Conservation (phyloP, 208 protist species). For the Porcisia deanei region DNA sequence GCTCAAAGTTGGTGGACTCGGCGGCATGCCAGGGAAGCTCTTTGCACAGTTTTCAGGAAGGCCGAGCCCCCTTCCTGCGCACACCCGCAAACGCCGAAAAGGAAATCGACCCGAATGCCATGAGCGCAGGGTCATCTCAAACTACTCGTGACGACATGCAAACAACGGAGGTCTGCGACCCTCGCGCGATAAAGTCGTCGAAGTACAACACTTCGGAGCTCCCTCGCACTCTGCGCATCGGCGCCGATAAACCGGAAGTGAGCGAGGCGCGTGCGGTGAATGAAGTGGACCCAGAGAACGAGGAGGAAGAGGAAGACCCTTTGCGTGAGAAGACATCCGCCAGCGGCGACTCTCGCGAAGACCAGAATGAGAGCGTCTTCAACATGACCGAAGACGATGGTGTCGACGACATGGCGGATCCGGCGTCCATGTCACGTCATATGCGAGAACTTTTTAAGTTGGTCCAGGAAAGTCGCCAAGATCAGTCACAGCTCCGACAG, state of each 20-base stretch:
- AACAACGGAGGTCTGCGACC: slow-evolving; percentile 15
- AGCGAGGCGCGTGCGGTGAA: slow-evolving; percentile 19
- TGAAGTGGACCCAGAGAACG: slow-evolving; percentile 25
- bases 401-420: slow-evolving; percentile 33
- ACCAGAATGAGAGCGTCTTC: slow-evolving; percentile 45
- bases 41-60: slow-evolving; percentile 9
- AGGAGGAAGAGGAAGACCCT: slow-evolving; percentile 29
- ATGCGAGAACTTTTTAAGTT: slow-evolving; percentile 43
- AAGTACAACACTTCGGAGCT: slow-evolving; percentile 10
- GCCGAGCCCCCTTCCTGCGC: background rate
- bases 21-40: slow-evolving; percentile 11
- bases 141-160: slow-evolving; percentile 19
- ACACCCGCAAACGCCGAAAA: background rate
- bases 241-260: slow-evolving; percentile 12
- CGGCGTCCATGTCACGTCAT: slow-evolving; percentile 22
- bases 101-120: slow-evolving; percentile 5
- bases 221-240: background rate
- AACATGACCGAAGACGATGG: slow-evolving; percentile 40
- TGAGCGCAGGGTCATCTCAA: slow-evolving; percentile 21
- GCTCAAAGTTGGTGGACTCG: slow-evolving; percentile 13
- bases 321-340: slow-evolving; percentile 20
- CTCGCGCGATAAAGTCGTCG: background rate
- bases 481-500: slow-evolving; percentile 32
- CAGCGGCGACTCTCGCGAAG: slow-evolving; percentile 34
- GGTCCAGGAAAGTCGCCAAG: slow-evolving; percentile 40